Evolutionary conservation across 163 green algal species (phyloP).

Genomic region (Botryococcus braunii): DNA sequence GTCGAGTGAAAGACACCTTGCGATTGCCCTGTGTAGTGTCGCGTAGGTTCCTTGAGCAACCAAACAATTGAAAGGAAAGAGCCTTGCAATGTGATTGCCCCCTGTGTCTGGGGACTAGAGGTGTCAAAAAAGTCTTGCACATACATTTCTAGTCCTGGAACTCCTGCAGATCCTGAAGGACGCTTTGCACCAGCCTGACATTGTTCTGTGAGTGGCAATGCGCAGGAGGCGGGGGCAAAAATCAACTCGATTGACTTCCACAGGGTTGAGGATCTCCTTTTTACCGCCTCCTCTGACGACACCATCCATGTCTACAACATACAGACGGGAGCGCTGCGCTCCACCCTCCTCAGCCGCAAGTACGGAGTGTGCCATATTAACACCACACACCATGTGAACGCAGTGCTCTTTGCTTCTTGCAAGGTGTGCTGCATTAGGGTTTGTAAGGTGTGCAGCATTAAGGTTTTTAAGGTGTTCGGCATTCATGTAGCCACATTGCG

Average conservation of each 20-base stretch:
- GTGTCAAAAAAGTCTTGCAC: too few species aligned
- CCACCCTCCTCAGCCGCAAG: constrained; percentile 73
- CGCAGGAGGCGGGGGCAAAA: constrained; percentile 30
- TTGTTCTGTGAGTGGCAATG: constrained; percentile 5
- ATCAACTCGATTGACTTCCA: constrained; percentile 94
- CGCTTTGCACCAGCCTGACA: background rate
- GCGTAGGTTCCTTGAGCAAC: background rate
- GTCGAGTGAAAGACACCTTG: too few species aligned
- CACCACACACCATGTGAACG: constrained; percentile 73
- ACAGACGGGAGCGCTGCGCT: constrained; percentile 25
- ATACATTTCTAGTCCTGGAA: background rate
- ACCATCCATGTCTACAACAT: constrained; percentile 83
- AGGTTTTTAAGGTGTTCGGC: too few species aligned
- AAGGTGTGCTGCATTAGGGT: too few species aligned
- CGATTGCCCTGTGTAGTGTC: too few species aligned
- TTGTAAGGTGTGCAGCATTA: too few species aligned
- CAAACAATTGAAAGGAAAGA: too few species aligned
- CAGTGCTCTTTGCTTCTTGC: constrained; percentile 71
- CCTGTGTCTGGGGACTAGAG: too few species aligned
- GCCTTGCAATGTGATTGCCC: too few species aligned
- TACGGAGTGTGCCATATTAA: constrained; percentile 76
- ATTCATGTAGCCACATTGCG: too few species aligned
- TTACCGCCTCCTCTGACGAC: constrained; percentile 81
- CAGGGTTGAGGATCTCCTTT: constrained; percentile 71
- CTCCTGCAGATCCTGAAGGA: background rate